Evolutionary conservation across 306 rosid species (phyloP), one percentile per base, ranked within the genome.

Genomic region (Rosa rugosa): DNA sequence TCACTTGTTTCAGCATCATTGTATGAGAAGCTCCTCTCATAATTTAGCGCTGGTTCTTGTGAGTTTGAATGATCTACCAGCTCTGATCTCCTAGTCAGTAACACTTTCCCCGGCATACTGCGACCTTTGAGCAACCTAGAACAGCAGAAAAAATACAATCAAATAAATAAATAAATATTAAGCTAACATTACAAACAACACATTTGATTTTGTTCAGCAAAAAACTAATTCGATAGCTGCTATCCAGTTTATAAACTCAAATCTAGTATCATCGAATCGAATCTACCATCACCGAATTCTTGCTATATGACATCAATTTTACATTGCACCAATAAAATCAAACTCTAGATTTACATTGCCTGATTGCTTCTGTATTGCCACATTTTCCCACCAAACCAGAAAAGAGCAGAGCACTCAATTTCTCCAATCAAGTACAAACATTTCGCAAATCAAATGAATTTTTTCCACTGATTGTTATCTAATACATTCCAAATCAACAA

Each of bases 61-160:
- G 80, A 72, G 42, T 72, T 86, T 25, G 90, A 59, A 68, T 83
- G 73, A 74, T 85, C 89, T 7, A 53, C 70, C 14, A 88, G 80
- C 11, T 88, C 90, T 59, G 84, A 77, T 80, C 92, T 89, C 84
- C 88, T 90, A 78, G 93, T 91, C 80, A 92, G 81, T 45, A 94
- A 79, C 42, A 92, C 88, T 86, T 94, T 94, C 67, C 98, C 98
- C 20, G 98, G 98, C 74, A 94, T 92, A 75, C 90, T 87, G 56
- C 97, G 97, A 75, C 98, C 98, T 83, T 92, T 94, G 80, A 92
- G 97, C 79, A 94, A 86, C 88, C 98, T 94, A 83, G 38, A 77
- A 77, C 77, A 74, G 77, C 81, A 72, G 16, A 9, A 54, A 38
- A 31, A 70, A 42, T 3, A 60, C 14, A 11, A 73, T 31, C 60